Evolutionary conservation across 208 protist species (phyloP), one percentile per base, ranked within the genome.

Genomic region (Acanthamoeba triangularis): DNA sequence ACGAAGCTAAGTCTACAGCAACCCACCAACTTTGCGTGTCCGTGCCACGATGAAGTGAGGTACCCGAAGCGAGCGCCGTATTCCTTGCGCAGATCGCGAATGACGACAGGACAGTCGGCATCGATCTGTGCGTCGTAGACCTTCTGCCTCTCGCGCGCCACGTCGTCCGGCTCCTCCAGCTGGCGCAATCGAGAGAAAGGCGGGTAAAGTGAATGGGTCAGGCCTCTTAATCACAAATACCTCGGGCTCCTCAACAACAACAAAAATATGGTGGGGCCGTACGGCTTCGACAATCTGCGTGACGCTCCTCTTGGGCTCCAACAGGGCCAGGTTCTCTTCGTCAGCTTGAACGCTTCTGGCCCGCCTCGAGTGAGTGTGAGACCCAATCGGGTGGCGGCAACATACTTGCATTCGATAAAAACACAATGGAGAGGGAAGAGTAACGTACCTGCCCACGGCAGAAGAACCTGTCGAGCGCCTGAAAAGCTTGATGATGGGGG

Each of bases 41-140:
- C 54, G 16, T n/a, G 84, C 13, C 23, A 35, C 25, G 18, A 65
- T 10, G 76, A 33, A 7, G 25, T 16, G 13, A 49, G 16, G 35
- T 74, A 94, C 90, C 90, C 65, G 67, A 94, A 94, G 44, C 90
- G 63, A n/a, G 90, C 65, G 3, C 63, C 56, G 90, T 94, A 94
- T 78, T 94, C 90, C 44, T 94, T 94, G 54, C 52, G 54, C 90
- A 94, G 52, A 33, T 94, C 90, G 8, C 35, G 44, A 44, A 94
- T 94, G 65, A 94, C 18, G 13, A 94, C 90, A 5, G 90, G 90
- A n/a, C n/a, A 80, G 44, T 94, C 90, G 3, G 90, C 11, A 0
- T 72, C 56, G 44, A 94, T 37, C 41, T 44, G 44, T 33, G 61
- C 90, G 23, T 72, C 20, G 52, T 94, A 94, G 20, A 94, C 90